Evolutionary conservation across 2,329 filamentous ascomycete species (phyloP), one percentile per base, ranked within the genome.

Genomic region (Gaeumannomyces sp.): DNA sequence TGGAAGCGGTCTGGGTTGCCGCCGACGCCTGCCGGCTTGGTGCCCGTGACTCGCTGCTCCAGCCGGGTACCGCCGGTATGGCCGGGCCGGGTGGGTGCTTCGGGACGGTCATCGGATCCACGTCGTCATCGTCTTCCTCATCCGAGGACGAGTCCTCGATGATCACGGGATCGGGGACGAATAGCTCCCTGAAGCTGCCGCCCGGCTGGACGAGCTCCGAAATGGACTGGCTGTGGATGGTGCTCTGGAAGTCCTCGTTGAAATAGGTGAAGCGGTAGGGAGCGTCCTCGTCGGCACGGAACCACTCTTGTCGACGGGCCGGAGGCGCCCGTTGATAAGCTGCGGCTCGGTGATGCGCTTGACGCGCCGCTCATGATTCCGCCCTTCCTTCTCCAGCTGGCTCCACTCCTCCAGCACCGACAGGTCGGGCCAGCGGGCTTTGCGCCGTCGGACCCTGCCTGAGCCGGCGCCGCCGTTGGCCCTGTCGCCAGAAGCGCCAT

Each of bases 251-350:
- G 68, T 97, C 92, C 74, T 98, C 95, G 75, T 98, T 98, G 82
- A 99, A 99, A 76, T 99, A 99, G 0, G 95, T 98, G 75, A 97
- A 99, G 31, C 95, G 86, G 75, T 96, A 98, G 0, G 95, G 95
- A 0, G 89, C 87, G 69, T 97, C 94, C 67, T 97, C 93, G 68
- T 95, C 91, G 64, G 91, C 88, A 56, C 90, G 86, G 74, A 92
- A 94, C 94, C 94, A 99, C 19, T 85, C 70, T 85, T 85, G 68
- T 90, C 88, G 56, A 91, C 87, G 16, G 93, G 93, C 6, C 95
- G 88, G 59, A 99, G 79, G 64, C 95, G 86, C 0, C 95, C 95
- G 66, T 94, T 94, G 66, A 99, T 89, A 70, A 98, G 86, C 72
- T 97, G 88, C 13, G 95, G 95, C 73, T 99, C 95, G 7, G 90